Conservation (phyloP, 345 rosid genomes). For the Hibiscus syriacus region DNA sequence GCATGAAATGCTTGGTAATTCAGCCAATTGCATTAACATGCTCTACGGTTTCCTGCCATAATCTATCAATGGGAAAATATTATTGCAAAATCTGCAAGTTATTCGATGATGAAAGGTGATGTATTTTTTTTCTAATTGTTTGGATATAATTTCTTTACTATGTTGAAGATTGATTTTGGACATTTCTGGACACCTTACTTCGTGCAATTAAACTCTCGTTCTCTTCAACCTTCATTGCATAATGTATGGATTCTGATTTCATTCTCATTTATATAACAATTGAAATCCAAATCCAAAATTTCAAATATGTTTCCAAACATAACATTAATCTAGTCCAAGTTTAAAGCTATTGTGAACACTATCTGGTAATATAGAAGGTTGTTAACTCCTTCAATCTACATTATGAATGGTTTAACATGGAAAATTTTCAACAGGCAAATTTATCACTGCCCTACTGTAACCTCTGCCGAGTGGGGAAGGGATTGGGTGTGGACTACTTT, state of each 20-base stretch:
- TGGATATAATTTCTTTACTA: neutral
- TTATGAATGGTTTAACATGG: conserved; percentile 9
- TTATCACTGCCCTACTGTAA: conserved; percentile 85
- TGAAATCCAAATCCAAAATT: neutral
- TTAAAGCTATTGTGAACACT: neutral
- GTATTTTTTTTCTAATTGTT: neutral
- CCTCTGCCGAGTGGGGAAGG: conserved; percentile 80
- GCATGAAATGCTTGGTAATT: conserved; percentile 71
- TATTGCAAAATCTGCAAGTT: conserved; percentile 77
- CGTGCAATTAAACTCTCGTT: neutral
- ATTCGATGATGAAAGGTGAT: conserved; percentile 68
- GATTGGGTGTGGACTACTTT: conserved; percentile 68
- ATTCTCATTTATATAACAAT: neutral
- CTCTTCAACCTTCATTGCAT: neutral
- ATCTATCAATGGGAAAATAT: conserved; percentile 59
- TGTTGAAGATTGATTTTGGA: neutral
- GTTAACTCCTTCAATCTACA: neutral
- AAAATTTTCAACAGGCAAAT: conserved; percentile 52
- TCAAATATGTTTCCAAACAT: neutral
- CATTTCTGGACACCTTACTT: neutral
- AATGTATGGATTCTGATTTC: neutral
- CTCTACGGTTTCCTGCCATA: conserved; percentile 46
- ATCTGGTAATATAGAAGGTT: neutral
- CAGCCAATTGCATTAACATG: conserved; percentile 58
- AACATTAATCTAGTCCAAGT: neutral